Base-by-base conservation (phyloP, 345 rosid species). In the Salix arbutifolia region DNA sequence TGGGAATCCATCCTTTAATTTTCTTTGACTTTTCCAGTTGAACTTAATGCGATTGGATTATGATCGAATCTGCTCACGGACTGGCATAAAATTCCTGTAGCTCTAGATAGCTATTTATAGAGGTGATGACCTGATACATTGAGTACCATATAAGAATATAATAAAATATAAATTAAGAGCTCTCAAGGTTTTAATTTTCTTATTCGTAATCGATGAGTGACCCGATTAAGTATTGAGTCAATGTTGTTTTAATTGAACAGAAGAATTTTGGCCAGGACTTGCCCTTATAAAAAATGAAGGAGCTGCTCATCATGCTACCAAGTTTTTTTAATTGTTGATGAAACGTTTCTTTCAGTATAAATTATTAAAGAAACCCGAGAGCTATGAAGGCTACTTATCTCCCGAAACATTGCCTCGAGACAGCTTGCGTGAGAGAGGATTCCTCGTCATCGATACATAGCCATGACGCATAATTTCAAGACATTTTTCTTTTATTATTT, bases 371-470 rank as follows among this genome's bases (percentile, higher is more conserved):
- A 23, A 19, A 0, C 21, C 19, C 60, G n/a, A 21, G 58, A 52
- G 19, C 58, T 19, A 8, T 19, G 23, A 52, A 52, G 9, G 19
- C 58, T 19, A 0, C 7, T 53, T 18, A 18, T 56, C 26, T 56
- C 62, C 62, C 10, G 14, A 8, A n/a, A 3, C 62, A 11, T 33
- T 68, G 58, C 28, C 67, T 26, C 26, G 44, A 28, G 58, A 60
- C 74, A 76, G 21, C 42, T 61, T 69, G 74, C 61, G 44, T 56
- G 26, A 76, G 10, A 2, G 42, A 69, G 13, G 69, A 60, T 35
- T 69, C 60, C 73, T 30, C 56, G 40, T 25, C 35, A 28, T 31
- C 65, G 69, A n/a, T 9, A 56, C 10, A 40, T 60, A 31, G 58
- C 31, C 48, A 40, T 5, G 30, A 28, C 68, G 23, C 67, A 60